Percentiles rank a stretch among this genome's conserved stretches.
Evolutionary conservation across 2,329 filamentous ascomycete species (phyloP).

Genomic region (Talaromyces piceae): DNA sequence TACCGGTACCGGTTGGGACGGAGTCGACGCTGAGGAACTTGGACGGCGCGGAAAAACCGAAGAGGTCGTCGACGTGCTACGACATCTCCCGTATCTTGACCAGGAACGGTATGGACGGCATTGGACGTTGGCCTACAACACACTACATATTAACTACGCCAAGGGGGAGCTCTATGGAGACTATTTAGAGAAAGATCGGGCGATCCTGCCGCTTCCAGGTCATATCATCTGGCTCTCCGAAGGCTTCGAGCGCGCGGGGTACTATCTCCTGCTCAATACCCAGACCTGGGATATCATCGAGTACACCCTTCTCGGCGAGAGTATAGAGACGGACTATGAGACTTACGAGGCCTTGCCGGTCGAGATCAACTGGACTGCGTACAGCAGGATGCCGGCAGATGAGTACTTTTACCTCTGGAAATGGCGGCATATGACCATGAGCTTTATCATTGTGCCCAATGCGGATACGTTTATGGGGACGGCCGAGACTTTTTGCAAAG

Average conservation of each 20-base stretch:
- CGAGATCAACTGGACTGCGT: slow-evolving; percentile 1
- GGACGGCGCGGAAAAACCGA: slow-evolving; percentile 6
- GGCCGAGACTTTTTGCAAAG: background rate
- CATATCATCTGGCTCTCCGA: slow-evolving; percentile 9
- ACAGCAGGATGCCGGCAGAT: slow-evolving; percentile 3
- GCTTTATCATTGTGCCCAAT: slow-evolving; percentile 1
- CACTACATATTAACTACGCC: slow-evolving; percentile 9
- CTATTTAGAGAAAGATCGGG: slow-evolving; percentile 1
- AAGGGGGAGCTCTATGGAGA: slow-evolving; percentile 1
- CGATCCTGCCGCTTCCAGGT: slow-evolving; percentile 3
- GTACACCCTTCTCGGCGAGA: slow-evolving; percentile 5
- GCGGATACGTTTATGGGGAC: background rate
- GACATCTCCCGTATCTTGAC: slow-evolving; percentile 7
- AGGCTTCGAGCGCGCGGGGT: slow-evolving; percentile 5
- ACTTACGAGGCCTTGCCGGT: background rate
- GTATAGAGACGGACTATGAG: slow-evolving; percentile 1
- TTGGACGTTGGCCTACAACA: slow-evolving; percentile 7
- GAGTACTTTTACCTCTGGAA: slow-evolving; percentile 7
- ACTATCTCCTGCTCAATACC: slow-evolving; percentile 5
- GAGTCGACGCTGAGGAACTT: background rate
- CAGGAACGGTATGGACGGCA: background rate
- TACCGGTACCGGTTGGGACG: background rate
- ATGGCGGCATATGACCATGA: slow-evolving; percentile 5
- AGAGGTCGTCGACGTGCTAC: background rate
- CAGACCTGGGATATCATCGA: slow-evolving; percentile 11